These are phyloP conservation scores for Fraxinus angustifolia DNA, from an alignment of 305 asterid genomes.

Conservation along the genomic window DNA sequence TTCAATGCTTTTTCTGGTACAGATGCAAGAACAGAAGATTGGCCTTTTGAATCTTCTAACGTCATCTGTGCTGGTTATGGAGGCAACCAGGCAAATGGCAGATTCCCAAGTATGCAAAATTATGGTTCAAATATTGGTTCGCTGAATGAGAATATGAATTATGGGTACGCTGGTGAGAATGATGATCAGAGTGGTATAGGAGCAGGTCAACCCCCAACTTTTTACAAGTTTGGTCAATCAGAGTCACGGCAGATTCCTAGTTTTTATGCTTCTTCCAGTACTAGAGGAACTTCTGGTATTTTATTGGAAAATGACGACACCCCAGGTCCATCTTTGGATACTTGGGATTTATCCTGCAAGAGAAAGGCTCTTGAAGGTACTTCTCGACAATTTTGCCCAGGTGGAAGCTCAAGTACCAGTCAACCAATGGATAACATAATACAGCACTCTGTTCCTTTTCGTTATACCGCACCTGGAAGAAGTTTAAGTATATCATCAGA, in stretches of 20 bases:
- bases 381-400: conserved; percentile 45
- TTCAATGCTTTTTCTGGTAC: conserved; percentile 30
- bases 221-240: conserved; percentile 35
- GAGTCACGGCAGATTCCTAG: conserved; percentile 36
- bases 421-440: conserved; percentile 40
- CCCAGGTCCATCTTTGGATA: conserved; percentile 41
- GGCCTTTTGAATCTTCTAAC: conserved; percentile 44
- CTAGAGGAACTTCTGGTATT: conserved; percentile 33
- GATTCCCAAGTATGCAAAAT: conserved; percentile 14
- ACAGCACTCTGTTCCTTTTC: conserved; percentile 40
- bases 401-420: conserved; percentile 59
- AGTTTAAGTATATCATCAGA: conserved; percentile 44
- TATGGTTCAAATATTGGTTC: conserved; percentile 30
- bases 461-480: conserved; percentile 31
- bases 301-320: conserved; percentile 37
- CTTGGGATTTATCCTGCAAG: conserved; percentile 65
- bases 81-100: conserved; percentile 24
- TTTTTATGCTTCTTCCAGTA: conserved; percentile 39
- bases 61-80: conserved; percentile 15
- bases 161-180: conserved; percentile 29
- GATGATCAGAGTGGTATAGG: conserved; percentile 34
- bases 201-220: conserved; percentile 28
- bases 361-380: conserved; percentile 61
- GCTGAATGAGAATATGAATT: conserved; percentile 29
- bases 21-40: conserved; percentile 39